Evolutionary conservation across 2,329 filamentous ascomycete genomes (phyloP), one percentile per base, ranked within the genome.

Genomic region (Monosporascus sp.): DNA sequence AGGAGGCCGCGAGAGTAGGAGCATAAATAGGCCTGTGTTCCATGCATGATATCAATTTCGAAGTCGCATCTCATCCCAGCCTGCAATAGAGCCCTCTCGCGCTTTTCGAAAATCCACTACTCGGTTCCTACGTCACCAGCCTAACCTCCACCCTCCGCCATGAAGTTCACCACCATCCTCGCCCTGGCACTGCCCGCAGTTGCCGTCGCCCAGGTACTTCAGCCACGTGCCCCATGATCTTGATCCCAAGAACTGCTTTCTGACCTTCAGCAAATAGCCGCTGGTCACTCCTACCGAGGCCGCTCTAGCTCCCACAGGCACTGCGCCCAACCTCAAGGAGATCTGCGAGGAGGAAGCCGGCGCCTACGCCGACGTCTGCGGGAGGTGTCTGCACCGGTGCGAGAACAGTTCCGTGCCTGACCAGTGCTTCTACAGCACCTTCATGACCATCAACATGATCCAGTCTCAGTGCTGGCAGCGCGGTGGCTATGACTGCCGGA

Each of bases 91-190:
- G n/a, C 8, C 20, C 20, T 20, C 17, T 31, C 43, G 18, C 14
- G 7, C 22, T 2, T 31, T 22, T 31, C 14, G 9, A 11, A 17
- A 22, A 46, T 27, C 8, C 43, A 46, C 11, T 24, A n/a, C 22
- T 22, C 11, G 11, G 3, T 14, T 25, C 24, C 22, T 46, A n/a
- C 22, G 9, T 22, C 3, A 3, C 43, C 7, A 18, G 5, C 25
- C 5, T 27, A 46, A 27, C 20, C n/a, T 20, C 3, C n/a, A 22
- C 20, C 20, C 18, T 15, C 20, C 53, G 50, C 41, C 44, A 62
- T 62, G 60, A 58, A 60, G 49, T 60, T 61, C 51, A 14, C 54
- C 18, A 49, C 55, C n/a, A 15, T 60, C 35, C 27, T 62, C 45
- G 52, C 55, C 22, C 39, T 61, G 3, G 52, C 38, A 3, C 35